These are phyloP conservation scores for Dimocarpus longan DNA, from an alignment of 345 rosid species.

Conservation along the genomic window DNA sequence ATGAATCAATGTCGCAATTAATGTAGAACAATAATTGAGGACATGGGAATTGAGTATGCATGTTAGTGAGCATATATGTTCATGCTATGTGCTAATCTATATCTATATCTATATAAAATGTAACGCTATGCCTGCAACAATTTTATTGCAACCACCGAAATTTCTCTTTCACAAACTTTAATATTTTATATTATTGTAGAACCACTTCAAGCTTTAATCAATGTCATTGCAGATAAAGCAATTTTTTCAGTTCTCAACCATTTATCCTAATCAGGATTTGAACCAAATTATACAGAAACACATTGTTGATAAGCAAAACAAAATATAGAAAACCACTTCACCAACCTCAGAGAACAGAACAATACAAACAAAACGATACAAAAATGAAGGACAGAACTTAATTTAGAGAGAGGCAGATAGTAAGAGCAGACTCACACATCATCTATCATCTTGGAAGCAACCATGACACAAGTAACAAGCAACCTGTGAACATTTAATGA, in stretches of 20 bases:
- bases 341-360: no score
- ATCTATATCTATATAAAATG: no score
- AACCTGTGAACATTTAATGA: conserved; percentile 81
- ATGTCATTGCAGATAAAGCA: not conserved
- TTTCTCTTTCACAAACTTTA: not conserved
- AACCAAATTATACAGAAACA: not conserved
- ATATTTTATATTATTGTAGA: no score
- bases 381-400: not conserved
- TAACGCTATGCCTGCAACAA: no score
- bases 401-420: not conserved
- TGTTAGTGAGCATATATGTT: no score
- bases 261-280: no score
- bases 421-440: conserved; percentile 67
- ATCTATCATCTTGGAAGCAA: conserved; percentile 90
- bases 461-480: conserved; percentile 82
- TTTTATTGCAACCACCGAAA: not conserved
- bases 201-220: no score
- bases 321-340: not conserved
- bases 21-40: no score
- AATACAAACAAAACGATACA: not conserved
- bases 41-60: no score
- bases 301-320: not conserved
- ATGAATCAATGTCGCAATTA: no score
- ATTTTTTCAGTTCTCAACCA: no score
- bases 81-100: no score